Evolutionary conservation across 2,329 filamentous ascomycete genomes (phyloP).

Genomic region (Lanzia echinophila): DNA sequence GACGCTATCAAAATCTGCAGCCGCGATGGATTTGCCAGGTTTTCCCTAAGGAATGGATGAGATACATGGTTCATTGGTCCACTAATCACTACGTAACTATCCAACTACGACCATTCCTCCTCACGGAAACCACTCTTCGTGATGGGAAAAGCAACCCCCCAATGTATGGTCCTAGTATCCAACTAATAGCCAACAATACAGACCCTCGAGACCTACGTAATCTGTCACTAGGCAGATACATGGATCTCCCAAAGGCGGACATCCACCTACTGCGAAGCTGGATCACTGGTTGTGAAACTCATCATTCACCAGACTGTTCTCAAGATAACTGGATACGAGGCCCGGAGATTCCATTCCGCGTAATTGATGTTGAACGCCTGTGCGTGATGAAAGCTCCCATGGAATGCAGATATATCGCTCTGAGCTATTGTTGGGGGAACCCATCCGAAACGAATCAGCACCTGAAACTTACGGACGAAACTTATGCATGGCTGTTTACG

Average conservation of each 20-base stretch:
- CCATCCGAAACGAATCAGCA: conserved; percentile 2
- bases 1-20: neutral
- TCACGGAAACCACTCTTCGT: neutral
- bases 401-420: neutral
- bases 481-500: neutral
- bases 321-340: neutral
- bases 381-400: neutral
- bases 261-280: neutral
- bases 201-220: neutral
- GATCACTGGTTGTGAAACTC: neutral
- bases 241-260: neutral
- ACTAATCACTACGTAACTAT: neutral
- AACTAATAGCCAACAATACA: neutral
- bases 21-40: neutral
- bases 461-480: neutral
- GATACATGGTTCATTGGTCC: neutral
- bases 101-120: neutral
- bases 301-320: neutral
- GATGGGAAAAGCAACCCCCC: neutral
- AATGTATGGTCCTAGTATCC: neutral
- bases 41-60: neutral
- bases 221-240: neutral
- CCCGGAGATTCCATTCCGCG: neutral
- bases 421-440: conserved; percentile 1
- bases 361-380: conserved; percentile 2